Evolutionary conservation across 495 filamentous ascomycete species (phyloP).

Genomic region (Ramalina peruviana): DNA sequence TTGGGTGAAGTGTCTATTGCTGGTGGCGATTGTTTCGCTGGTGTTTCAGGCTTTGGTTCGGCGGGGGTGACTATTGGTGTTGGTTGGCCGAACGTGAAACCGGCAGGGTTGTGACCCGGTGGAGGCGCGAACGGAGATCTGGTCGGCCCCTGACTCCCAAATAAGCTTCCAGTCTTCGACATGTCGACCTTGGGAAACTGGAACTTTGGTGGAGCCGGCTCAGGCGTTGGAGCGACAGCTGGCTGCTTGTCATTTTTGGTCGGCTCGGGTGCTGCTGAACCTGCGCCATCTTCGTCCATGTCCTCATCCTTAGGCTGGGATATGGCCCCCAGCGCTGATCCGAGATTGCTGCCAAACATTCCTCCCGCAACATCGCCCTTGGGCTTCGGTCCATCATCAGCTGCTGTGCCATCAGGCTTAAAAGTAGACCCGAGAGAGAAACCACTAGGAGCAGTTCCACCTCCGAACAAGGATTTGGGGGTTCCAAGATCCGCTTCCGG

Average conservation of each 20-base stretch:
- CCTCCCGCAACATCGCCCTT: constrained; percentile 26
- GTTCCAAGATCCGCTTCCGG: constrained; percentile 25
- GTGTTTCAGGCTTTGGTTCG: constrained; percentile 9
- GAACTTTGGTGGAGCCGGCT: constrained; percentile 35
- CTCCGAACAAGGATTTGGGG: constrained; percentile 37
- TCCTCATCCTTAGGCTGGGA: constrained; percentile 44
- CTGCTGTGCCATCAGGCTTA: constrained; percentile 54
- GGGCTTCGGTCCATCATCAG: constrained; percentile 43
- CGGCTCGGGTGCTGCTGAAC: constrained; percentile 21
- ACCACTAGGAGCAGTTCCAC: constrained; percentile 23
- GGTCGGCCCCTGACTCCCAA: constrained; percentile 23
- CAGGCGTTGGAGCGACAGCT: constrained; percentile 15
- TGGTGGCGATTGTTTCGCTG: constrained; percentile 7
- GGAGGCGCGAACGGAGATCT: constrained; percentile 20
- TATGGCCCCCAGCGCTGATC: constrained; percentile 28
- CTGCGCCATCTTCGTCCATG: constrained; percentile 35
- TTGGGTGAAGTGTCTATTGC: constrained; percentile 10
- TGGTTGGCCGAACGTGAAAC: constrained; percentile 25
- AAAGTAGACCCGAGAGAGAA: constrained; percentile 74
- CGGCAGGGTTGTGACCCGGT: constrained; percentile 24
- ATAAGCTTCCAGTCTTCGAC: constrained; percentile 20
- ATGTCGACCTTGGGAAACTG: constrained; percentile 18
- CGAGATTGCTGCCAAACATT: constrained; percentile 39
- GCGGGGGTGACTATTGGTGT: constrained; percentile 14
- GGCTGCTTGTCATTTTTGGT: constrained; percentile 13